These are phyloP conservation scores for Echria macrotheca DNA, from an alignment of 495 filamentous ascomycete species.

Conservation along the genomic window DNA sequence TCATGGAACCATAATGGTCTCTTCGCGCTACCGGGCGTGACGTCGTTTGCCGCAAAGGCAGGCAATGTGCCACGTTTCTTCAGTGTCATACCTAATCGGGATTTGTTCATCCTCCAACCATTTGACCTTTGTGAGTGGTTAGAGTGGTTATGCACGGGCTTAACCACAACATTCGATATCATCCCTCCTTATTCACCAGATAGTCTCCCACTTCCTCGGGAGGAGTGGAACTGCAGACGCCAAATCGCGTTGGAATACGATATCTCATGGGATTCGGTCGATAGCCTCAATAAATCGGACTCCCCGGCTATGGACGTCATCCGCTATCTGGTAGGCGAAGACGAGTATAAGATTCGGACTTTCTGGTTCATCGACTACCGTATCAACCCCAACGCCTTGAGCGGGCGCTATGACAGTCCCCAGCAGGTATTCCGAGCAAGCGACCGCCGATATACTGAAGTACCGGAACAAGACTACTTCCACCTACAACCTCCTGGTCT, in stretches of 20 bases:
- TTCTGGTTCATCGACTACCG: background rate
- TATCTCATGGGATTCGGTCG: background rate
- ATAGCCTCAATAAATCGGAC: background rate
- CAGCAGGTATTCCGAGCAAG: background rate
- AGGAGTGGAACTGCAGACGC: too few species aligned
- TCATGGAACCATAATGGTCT: too few species aligned
- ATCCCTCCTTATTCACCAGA: too few species aligned
- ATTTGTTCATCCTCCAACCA: conserved; percentile 3
- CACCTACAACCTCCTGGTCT: too few species aligned
- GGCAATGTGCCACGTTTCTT: background rate
- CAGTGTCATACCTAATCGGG: background rate
- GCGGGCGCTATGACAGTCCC: background rate
- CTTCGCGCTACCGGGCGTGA: background rate
- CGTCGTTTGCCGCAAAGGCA: background rate
- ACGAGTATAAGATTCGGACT: background rate
- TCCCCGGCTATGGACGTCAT: background rate
- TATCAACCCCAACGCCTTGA: background rate
- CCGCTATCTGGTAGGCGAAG: background rate
- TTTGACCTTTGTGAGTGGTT: background rate
- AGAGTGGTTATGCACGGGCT: too few species aligned
- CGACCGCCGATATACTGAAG: background rate
- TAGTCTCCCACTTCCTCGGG: too few species aligned
- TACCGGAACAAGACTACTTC: too few species aligned
- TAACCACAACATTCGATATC: too few species aligned
- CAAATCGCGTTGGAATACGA: conserved; percentile 3